phyloP scores from a whole-genome alignment of 169 alveolate species.

The Cryptosporidium viatorum region DNA sequence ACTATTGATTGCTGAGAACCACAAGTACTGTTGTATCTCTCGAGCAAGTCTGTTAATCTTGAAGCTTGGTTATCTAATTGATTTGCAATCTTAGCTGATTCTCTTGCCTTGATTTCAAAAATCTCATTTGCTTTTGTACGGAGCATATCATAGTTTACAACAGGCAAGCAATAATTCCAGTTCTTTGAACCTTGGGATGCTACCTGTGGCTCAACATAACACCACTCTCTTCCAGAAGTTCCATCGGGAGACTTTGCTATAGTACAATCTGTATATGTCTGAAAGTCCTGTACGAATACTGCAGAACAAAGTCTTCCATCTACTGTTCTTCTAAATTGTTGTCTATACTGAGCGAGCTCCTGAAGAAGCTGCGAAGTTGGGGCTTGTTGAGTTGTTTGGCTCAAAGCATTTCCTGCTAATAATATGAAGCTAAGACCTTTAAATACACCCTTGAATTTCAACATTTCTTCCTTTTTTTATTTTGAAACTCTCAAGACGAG shows the following conservation, averaged over 20 bases:
- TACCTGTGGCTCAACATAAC: slow-evolving; percentile 90
- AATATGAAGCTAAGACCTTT: slow-evolving; percentile 37
- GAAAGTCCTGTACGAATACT: slow-evolving; percentile 89
- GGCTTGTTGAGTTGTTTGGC: slow-evolving; percentile 68
- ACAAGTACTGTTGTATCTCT: slow-evolving; percentile 66
- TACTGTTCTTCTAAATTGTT: slow-evolving; percentile 86
- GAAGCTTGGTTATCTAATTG: slow-evolving; percentile 71
- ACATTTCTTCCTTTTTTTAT: slow-evolving; percentile 39
- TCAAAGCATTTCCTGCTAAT: slow-evolving; percentile 9
- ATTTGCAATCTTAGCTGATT: slow-evolving; percentile 70
- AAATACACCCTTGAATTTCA: slow-evolving; percentile 31
- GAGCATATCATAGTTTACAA: slow-evolving; percentile 83
- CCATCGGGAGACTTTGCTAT: slow-evolving; percentile 91
- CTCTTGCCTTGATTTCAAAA: slow-evolving; percentile 61
- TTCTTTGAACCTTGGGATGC: slow-evolving; percentile 88
- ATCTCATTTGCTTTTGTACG: slow-evolving; percentile 83
- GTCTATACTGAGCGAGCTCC: slow-evolving; percentile 87
- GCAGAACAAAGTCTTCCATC: slow-evolving; percentile 91
- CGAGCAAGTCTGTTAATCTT: slow-evolving; percentile 55
- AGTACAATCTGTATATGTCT: slow-evolving; percentile 90
- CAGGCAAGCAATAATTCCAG: slow-evolving; percentile 91
- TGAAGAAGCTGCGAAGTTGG: slow-evolving; percentile 69
- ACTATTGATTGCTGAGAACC: slow-evolving; percentile 74
- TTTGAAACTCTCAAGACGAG: slow-evolving; percentile 31
- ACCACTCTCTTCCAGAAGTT: slow-evolving; percentile 90